Conservation (phyloP, 1,139 yeast genomes). For the Geotrichum phurueaensis region DNA sequence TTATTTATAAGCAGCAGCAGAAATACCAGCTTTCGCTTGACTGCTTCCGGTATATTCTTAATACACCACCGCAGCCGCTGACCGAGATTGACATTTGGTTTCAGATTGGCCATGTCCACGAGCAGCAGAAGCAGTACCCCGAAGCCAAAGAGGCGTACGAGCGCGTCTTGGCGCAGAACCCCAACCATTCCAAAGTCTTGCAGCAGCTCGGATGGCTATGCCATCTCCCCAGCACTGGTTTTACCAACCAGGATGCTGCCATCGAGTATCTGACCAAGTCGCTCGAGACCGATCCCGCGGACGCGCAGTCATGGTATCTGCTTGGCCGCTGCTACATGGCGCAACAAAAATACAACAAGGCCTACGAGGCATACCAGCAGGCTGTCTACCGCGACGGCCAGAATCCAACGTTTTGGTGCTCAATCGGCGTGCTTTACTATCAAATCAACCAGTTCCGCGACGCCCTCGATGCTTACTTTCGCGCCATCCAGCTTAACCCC, state of each 20-base stretch:
- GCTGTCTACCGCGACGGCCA: conserved; percentile 95
- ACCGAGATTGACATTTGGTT: conserved; percentile 98
- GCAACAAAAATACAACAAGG: conserved; percentile 87
- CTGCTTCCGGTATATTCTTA: conserved; percentile 85
- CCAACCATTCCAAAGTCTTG: conserved; percentile 90
- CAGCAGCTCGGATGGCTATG: conserved; percentile 95
- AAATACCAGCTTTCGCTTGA: conserved; percentile 83
- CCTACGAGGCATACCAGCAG: conserved; percentile 97
- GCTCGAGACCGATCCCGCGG: conserved; percentile 79
- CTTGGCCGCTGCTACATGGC: conserved; percentile 96
- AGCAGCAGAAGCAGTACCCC: conserved; percentile 85
- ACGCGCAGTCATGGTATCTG: conserved; percentile 98
- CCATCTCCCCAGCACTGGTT: conserved; percentile 69
- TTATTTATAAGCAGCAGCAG: conserved; percentile 91
- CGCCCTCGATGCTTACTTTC: conserved; percentile 93
- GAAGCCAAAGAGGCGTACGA: conserved; percentile 95
- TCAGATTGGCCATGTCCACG: conserved; percentile 92
- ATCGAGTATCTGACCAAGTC: conserved; percentile 76
- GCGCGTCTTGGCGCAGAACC: conserved; percentile 80
- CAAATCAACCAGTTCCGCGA: conserved; percentile 94
- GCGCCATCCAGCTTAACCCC: conserved; percentile 93
- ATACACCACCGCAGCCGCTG: conserved; percentile 89
- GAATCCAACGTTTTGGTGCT: conserved; percentile 98
- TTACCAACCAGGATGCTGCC: conserved; percentile 79
- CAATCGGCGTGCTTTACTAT: conserved; percentile 93